A percentile compares a stretch with the other conserved stretches of the same genome.
Evolutionary conservation across 169 alveolate species (phyloP).

Genomic region (Cystoisospora suis): DNA sequence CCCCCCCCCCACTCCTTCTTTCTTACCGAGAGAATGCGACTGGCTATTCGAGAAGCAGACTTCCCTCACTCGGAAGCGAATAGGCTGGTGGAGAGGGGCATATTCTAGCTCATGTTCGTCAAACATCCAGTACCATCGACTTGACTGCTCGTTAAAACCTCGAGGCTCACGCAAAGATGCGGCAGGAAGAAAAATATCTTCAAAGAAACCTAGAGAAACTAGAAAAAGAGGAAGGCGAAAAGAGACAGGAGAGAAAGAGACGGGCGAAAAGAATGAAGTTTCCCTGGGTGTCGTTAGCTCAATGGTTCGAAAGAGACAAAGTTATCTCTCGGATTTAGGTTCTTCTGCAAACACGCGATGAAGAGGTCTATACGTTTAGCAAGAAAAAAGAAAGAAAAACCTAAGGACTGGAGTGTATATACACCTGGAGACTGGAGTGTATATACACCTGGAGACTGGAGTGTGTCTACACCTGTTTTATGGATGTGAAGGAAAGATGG

Average conservation of each 20-base stretch:
- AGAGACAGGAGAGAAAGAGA: background rate
- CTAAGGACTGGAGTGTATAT: background rate
- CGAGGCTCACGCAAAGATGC: slow-evolving; percentile 11
- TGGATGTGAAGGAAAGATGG: background rate
- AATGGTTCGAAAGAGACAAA: background rate
- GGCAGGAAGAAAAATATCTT: background rate
- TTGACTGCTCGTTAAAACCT: background rate
- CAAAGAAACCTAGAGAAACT: slow-evolving; percentile 29
- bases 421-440: background rate
- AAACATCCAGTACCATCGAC: background rate
- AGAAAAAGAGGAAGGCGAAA: background rate
- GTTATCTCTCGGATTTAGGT: no score
- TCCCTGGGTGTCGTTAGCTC: no score
- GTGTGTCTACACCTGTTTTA: background rate
- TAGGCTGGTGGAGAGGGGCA: background rate
- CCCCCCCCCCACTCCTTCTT: background rate
- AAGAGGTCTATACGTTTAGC: no score
- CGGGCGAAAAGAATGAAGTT: background rate
- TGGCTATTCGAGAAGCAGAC: background rate
- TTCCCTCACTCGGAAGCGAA: slow-evolving; percentile 5
- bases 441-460: background rate
- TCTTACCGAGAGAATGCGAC: background rate
- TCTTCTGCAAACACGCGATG: no score
- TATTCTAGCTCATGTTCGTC: background rate
- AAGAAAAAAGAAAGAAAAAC: background rate